Evolutionary conservation across 257 asterid genomes (phyloP).

Genomic region (Petunia axillaris): DNA sequence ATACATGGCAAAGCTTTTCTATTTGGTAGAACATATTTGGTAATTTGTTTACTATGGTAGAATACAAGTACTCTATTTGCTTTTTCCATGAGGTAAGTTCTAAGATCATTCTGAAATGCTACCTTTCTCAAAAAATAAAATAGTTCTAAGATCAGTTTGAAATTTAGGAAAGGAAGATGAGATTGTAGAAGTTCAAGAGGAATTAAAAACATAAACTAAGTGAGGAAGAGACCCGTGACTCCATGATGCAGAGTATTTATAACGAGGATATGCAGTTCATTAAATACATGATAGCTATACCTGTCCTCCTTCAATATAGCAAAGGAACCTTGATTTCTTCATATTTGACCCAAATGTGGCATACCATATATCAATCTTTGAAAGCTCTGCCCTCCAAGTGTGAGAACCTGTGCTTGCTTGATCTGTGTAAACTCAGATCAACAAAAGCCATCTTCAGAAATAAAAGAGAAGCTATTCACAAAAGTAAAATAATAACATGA

Average conservation of each 20-base stretch:
- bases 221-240: background rate
- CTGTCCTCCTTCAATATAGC: slow-evolving; percentile 96
- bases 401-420: slow-evolving; percentile 38
- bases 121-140: too few species aligned
- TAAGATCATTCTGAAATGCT: background rate
- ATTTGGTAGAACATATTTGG: background rate
- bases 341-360: slow-evolving; percentile 91
- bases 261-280: background rate
- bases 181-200: slow-evolving; percentile 11
- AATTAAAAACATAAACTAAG: background rate
- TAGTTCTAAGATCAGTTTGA: slow-evolving; percentile 10
- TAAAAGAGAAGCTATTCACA: background rate
- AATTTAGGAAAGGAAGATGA: background rate
- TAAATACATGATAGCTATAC: slow-evolving; percentile 39
- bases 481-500: background rate
- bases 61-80: background rate
- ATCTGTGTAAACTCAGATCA: slow-evolving; percentile 42
- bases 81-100: slow-evolving; percentile 5
- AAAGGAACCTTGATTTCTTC: slow-evolving; percentile 62
- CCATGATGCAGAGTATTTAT: background rate
- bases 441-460: slow-evolving; percentile 22
- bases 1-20: background rate
- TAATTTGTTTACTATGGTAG: slow-evolving; percentile 1
- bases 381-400: slow-evolving; percentile 76
- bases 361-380: slow-evolving; percentile 72